Evolutionary conservation across 208 protist genomes (phyloP), one percentile per base, ranked within the genome.

Genomic region (Acanthamoeba rhysodes): DNA sequence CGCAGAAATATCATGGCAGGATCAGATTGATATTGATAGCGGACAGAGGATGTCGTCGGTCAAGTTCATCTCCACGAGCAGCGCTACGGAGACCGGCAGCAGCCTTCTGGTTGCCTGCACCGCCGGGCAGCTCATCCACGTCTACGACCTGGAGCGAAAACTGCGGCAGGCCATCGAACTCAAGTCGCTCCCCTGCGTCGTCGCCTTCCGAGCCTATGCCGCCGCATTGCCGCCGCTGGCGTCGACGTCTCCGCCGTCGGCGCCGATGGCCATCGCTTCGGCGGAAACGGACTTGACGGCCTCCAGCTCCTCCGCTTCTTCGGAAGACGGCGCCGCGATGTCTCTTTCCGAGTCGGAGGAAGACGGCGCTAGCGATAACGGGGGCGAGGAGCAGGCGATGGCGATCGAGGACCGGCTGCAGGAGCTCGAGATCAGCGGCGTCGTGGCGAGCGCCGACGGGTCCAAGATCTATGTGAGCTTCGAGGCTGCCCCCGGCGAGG

Each of bases 101-200:
- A 34, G 37, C 37, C 37, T 78, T 0, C 70, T 78, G 18, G 70
- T 78, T 20, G 70, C 70, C 22, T 78, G 70, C 37, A 20, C 27
- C 37, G 70, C 16, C 37, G n/a, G 18, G 34, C 16, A 20, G 18
- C 20, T 34, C n/a, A 29, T 78, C 70, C 70, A 78, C 70, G 34
- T 78, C 16, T 78, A 45, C 32, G 70, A 78, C 32, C 37, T 78
- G 70, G 32, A 78, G 4, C 70, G 70, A 32, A 18, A 29, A 8
- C 70, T 78, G n/a, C 70, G 70, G 18, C 70, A 78, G n/a, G 16
- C 32, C n/a, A 78, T 78, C n/a, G 32, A 78, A 22, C 32, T 78
- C 20, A 29, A n/a, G 14, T 8, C 62, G 7, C 62, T 68, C 62
- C 22, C 24, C 14, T 45, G 14, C 70, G 34, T 78, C 70, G 32